phyloP scores from a whole-genome alignment of 2,329 filamentous ascomycete genomes.

The Penicillium crustosum region DNA sequence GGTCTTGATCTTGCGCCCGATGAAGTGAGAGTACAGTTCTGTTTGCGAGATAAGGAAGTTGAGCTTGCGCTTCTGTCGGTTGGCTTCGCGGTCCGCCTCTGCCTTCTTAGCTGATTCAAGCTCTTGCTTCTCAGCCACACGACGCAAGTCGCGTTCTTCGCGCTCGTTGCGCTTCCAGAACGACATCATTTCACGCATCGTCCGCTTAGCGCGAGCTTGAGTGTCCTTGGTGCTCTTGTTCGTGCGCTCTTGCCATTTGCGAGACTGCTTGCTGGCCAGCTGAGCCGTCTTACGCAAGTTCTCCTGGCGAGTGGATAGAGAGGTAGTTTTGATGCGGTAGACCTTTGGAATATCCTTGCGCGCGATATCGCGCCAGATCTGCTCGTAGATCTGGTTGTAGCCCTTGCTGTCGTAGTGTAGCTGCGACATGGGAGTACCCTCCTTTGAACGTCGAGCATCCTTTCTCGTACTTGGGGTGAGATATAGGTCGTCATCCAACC shows the following conservation, averaged over 20 bases:
- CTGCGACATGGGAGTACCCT: conserved; percentile 52
- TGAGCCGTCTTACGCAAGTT: conserved; percentile 98
- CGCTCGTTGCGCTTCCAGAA: conserved; percentile 99
- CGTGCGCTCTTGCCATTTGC: conserved; percentile 93
- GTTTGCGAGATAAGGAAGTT: conserved; percentile 99
- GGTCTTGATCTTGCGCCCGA: conserved; percentile 98
- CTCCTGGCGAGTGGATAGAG: conserved; percentile 82
- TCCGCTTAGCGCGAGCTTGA: conserved; percentile 92
- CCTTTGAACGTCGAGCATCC: conserved; percentile 43
- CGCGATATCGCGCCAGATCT: conserved; percentile 93
- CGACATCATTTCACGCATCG: conserved; percentile 99
- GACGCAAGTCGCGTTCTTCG: conserved; percentile 90
- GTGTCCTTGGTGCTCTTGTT: conserved; percentile 99
- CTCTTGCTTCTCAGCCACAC: conserved; percentile 92
- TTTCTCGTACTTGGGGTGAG: conserved; percentile 58
- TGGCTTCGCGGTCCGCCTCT: conserved; percentile 95
- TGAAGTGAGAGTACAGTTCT: conserved; percentile 98
- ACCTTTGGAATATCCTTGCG: conserved; percentile 93
- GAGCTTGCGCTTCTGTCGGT: conserved; percentile 95
- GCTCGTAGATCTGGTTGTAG: conserved; percentile 95
- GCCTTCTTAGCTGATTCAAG: conserved; percentile 95
- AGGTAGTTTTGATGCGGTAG: conserved; percentile 81
- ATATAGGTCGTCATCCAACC: conserved; percentile 47
- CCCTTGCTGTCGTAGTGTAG: conserved; percentile 80
- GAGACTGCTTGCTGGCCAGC: conserved; percentile 92